Conservation (phyloP, 1,284 basidiomycete species). For the Cryptococcus neoformans region DNA sequence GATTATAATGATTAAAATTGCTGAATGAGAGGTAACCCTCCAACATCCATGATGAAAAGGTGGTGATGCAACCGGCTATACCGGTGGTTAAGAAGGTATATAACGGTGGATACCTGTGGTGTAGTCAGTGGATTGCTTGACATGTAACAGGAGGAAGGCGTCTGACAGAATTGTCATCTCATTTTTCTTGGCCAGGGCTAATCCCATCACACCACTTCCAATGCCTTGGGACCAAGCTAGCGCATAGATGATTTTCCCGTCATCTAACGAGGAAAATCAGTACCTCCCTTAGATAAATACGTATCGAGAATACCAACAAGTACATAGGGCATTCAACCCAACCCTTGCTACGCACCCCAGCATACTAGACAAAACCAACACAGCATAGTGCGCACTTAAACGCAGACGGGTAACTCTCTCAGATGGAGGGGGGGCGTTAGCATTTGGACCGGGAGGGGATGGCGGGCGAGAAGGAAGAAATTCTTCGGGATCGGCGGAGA, state of each 20-base stretch:
- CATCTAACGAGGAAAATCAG: constrained; percentile 24
- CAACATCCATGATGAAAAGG: constrained; percentile 93
- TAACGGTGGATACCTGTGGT: constrained; percentile 71
- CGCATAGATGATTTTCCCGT: constrained; percentile 71
- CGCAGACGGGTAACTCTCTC: constrained; percentile 21
- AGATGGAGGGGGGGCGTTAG: constrained; percentile 12
- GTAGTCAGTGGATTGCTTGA: background rate
- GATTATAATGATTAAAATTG: constrained; percentile 59
- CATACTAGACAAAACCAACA: constrained; percentile 71
- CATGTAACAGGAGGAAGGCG: background rate
- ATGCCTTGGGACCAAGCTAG: constrained; percentile 82
- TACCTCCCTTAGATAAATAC: background rate
- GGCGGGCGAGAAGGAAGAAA: constrained; percentile 1
- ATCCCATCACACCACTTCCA: constrained; percentile 91
- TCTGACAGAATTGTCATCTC: constrained; percentile 71
- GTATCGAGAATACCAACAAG: constrained; percentile 28
- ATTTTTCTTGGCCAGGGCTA: constrained; percentile 64
- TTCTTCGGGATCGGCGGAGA: constrained; percentile 12
- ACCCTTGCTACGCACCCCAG: constrained; percentile 74
- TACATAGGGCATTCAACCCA: constrained; percentile 65
- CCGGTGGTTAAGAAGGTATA: constrained; percentile 88
- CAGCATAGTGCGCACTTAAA: constrained; percentile 50
- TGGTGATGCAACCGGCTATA: constrained; percentile 95
- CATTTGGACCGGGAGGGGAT: constrained; percentile 6
- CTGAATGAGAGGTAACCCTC: constrained; percentile 85